Percentiles rank a stretch among this genome's conserved stretches.
Conservation (phyloP, 305 asterid species). For the Striga hermonthica region DNA sequence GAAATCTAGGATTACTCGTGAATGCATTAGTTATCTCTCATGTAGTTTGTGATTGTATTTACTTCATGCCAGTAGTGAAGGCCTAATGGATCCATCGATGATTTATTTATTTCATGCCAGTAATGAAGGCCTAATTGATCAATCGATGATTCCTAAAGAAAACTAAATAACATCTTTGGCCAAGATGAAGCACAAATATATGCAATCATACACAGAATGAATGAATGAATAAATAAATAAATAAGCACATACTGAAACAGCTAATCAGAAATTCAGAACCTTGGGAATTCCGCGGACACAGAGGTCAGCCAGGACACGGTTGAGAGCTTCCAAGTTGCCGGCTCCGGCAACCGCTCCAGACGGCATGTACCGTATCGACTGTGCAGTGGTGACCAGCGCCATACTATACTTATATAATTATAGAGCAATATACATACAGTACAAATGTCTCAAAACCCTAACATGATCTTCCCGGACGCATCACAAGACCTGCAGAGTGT, state of each 20-base stretch:
- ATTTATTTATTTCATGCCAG: background rate
- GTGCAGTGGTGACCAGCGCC: conserved; percentile 57
- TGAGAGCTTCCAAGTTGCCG: conserved; percentile 63
- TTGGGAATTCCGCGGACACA: conserved; percentile 71
- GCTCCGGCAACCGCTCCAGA: conserved; percentile 59
- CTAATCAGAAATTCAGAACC: conserved; percentile 37
- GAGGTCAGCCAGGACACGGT: conserved; percentile 62
- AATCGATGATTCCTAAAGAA: background rate
- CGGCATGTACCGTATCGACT: conserved; percentile 58
- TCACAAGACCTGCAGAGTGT: background rate
- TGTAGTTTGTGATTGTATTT: background rate
- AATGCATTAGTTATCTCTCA: background rate
- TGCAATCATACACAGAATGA: background rate
- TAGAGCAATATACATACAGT: conserved; percentile 22
- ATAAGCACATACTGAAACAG: background rate
- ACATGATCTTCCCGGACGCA: background rate
- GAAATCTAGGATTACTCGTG: background rate
- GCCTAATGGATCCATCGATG: too few species aligned
- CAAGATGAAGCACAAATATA: background rate
- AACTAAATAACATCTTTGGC: background rate
- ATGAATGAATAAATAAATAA: background rate
- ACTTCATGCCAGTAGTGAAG: too few species aligned
- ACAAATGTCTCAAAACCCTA: conserved; percentile 29
- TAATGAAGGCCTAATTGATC: background rate
- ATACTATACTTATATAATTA: conserved; percentile 27